Base-by-base conservation (phyloP, 2,329 filamentous ascomycete species). In the Ophiosphaerella narmari region DNA sequence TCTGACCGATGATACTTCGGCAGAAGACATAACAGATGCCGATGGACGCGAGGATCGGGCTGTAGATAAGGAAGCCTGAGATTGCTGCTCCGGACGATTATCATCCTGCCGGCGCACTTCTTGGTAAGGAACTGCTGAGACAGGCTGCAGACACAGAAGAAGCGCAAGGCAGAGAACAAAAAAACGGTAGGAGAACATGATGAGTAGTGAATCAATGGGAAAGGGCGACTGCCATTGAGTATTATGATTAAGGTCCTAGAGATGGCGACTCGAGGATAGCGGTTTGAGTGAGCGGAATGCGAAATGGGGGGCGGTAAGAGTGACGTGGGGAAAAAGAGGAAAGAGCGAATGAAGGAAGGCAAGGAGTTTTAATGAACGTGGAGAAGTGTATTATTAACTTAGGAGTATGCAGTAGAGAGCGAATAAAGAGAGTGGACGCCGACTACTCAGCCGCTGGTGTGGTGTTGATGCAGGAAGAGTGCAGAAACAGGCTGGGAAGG, bases 41-140 rank as follows among this genome's bases (percentile, higher is more conserved):
- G 67, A 57, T 26, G 62, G 51, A 24, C 40, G 56, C 23, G 46
- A 38, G 38, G 63, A 59, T 12, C 48, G 29, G 31, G 12, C 38
- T 18, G 43, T 44, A 9, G 58, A 31, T 5, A 51, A 43, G 42
- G 63, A 45, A n/a, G 45, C 35, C 29, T 57, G 31, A 8, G 59
- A 56, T 13, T 50, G 46, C 6, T 59, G 46, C 6, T 59, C 49
- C 7, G 63, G 51, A 37, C 53, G 48, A 14, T 31, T 53, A 12
- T 60, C 68, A 57, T 73, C 61, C 44, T 73, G 70, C 42, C 70
- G 67, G 32, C 55, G 57, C n/a, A 71, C 35, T 31, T 54, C 60
- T 46, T 51, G 41, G 34, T 57, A 62, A 23, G 65, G 55, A 31
- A 62, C 59, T 43, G 63, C 60, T 21, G 51, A 43, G 34, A 62